These are phyloP conservation scores for Dentipellis sp. DNA, from an alignment of 768 basidiomycete genomes.

Conservation along the genomic window DNA sequence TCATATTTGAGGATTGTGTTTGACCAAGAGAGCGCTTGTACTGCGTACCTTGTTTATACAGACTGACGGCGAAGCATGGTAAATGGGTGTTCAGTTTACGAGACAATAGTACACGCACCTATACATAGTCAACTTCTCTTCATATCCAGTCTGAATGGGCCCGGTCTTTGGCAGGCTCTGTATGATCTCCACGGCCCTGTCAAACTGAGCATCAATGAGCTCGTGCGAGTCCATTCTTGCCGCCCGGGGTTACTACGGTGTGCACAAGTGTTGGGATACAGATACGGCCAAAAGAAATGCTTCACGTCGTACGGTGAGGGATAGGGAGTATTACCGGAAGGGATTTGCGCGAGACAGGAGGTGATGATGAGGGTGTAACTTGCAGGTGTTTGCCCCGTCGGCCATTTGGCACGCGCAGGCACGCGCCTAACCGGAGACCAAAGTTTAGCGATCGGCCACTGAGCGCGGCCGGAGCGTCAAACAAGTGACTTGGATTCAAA, in stretches of 20 bases:
- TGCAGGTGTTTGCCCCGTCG: neutral
- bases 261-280: no score
- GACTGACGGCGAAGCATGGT: conserved; percentile 29
- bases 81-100: neutral
- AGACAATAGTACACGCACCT: conserved; percentile 37
- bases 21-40: neutral
- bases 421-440: neutral
- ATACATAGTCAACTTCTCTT: conserved; percentile 92
- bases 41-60: conserved; percentile 83
- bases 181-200: conserved; percentile 90
- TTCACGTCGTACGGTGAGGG: neutral
- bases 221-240: conserved; percentile 48
- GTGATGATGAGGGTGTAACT: neutral
- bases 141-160: conserved; percentile 92
- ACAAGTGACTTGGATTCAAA: no score
- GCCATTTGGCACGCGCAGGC: neutral
- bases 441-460: neutral
- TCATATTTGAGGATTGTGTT: neutral
- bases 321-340: neutral
- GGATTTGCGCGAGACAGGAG: neutral
- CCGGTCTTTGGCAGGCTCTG: conserved; percentile 89
- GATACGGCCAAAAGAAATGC: neutral
- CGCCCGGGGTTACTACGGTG: neutral
- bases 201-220: conserved; percentile 78
- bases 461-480: no score